Evolutionary conservation across 768 basidiomycete genomes (phyloP), one percentile per base, ranked within the genome.

Genomic region (Termitomyces sp.): DNA sequence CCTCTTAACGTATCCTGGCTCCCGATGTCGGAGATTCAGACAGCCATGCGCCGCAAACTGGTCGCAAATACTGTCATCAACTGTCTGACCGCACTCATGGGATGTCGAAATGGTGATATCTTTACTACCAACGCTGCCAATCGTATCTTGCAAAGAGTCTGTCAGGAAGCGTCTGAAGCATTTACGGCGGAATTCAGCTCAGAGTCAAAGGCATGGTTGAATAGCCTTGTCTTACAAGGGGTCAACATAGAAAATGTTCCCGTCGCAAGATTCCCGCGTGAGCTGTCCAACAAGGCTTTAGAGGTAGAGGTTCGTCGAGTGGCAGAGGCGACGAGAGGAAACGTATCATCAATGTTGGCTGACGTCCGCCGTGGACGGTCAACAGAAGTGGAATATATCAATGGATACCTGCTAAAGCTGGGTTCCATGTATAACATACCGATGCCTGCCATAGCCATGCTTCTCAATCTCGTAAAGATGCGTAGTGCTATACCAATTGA

Each of bases 11-110:
- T 84, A 16, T 73, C 75, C 5, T 90, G 92, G 85, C 74, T 76
- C 30, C 81, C 90, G 0, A 82, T 89, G 60, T 74, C 81, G 2
- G 76, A 86, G 18, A 67, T 96, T 22, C 85, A 92, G 60, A 73
- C 84, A 32, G 74, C 78, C 24, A 81, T 94, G 73, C 85, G 88
- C 40, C 84, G 84, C 60, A 94, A 94, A 72, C 73, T 97, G 45
- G 91, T 87, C 32, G 81, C 90, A 58, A 92, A 96, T 68, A 76
- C 86, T 13, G 79, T 85, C 63, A 82, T 98, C 70, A 94, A 97
- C 66, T 86, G 96, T 2, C 78, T 98, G 56, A 91, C 94, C 0
- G 89, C 92, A 9, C 68, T 98, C 24, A 73, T 93, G 60, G 83
- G 84, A 32, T 89, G 93, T 65, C 78, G 81, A 52, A 96, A 96